Base-by-base conservation (phyloP, 2,329 filamentous ascomycete genomes). In the Elsinoe batatas region DNA sequence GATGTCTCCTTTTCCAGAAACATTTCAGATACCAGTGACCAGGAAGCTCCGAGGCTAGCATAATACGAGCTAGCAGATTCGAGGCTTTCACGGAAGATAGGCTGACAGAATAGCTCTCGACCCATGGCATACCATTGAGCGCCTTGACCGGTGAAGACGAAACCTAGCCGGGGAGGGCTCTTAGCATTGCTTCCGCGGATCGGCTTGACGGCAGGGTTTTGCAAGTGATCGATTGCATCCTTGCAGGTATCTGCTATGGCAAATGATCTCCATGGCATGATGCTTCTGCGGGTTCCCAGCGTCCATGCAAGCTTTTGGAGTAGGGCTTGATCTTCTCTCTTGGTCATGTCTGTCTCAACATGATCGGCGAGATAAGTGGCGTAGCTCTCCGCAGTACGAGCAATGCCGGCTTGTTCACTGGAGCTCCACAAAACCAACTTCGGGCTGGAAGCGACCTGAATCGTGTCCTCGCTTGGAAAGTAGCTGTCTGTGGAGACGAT, bases 1-100 rank as follows among this genome's bases (percentile, higher is more conserved):
- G 60, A 58, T 12, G 33, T 7, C 3, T 64, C 56, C 1, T 44
- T 37, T 18, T 38, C 55, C 11, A 37, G 15, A 8, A n/a, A 15
- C 8, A 75, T 64, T 1, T 71, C 60, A 17, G 73, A 65, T 1
- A 74, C 64, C 66, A 64, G 65, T 7, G 20, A 26, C 5, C 66
- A 71, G 3, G 32, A 11, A 2, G 61, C 58, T 6, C 58, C 57
- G 5, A 62, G 56, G 12, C 54, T 32, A 6, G 8, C 26, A 18
- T 60, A 56, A 35, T 59, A 46, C 15, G 51, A 35, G 18, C 61
- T 58, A 44, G 61, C 59, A 18, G 47, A 32, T 18, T 58, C 22
- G 6, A 67, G 54, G 8, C 57, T 58, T 7, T 60, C 37, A 10
- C 57, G 43, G 50, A 64, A 66, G 1, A 58, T 2, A 11, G 58